phyloP scores from a whole-genome alignment of 305 asterid genomes.

The Fraxinus angustifolia region DNA sequence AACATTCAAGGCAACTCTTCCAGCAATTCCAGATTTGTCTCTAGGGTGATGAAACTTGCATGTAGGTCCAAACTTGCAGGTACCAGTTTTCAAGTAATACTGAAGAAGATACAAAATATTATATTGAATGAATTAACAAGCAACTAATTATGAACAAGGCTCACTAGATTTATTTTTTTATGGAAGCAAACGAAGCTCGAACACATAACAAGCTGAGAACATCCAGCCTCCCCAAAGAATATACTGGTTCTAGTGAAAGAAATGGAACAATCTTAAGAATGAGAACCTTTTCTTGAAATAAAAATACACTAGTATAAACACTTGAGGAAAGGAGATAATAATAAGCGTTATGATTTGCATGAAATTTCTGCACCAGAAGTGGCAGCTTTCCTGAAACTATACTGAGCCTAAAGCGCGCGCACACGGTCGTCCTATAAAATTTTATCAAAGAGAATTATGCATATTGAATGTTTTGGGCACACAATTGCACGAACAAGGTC shows the following conservation, averaged over 20 bases:
- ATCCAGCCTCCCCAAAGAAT: neutral
- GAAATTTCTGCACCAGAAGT: neutral
- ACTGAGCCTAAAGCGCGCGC: neutral
- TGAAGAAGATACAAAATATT: constrained; percentile 28
- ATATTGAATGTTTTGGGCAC: neutral
- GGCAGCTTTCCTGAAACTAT: neutral
- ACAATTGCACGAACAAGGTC: neutral
- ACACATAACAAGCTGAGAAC: neutral
- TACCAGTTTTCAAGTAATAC: constrained; percentile 94
- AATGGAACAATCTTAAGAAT: neutral
- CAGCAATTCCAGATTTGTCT: constrained; percentile 89
- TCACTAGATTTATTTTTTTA: neutral
- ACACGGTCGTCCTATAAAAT: neutral
- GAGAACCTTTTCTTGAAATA: neutral
- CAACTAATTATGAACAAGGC: constrained; percentile 13
- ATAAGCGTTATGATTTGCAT: neutral
- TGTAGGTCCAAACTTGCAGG: constrained; percentile 95
- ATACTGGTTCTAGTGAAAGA: neutral
- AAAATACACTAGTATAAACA: neutral
- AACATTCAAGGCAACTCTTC: constrained; percentile 78
- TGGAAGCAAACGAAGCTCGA: neutral
- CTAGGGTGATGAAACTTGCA: constrained; percentile 97
- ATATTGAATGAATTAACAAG: constrained; percentile 23
- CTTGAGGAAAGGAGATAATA: neutral
- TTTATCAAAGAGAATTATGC: neutral